Conservation (phyloP, 805 yeast species). For the Candida maesae region DNA sequence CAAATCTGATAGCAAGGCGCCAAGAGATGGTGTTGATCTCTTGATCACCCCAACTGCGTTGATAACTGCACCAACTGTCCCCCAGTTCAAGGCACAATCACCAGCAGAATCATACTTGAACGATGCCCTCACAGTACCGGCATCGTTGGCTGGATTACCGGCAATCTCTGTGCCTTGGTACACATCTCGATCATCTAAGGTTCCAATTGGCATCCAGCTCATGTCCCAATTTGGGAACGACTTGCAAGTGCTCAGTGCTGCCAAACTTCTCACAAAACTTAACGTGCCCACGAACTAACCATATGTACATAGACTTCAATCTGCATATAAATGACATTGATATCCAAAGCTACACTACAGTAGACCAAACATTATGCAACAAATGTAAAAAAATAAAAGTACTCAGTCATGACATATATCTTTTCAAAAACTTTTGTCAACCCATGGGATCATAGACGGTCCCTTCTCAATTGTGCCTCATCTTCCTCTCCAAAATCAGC, state of each 20-base stretch:
- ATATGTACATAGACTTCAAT: too few species aligned
- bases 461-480: neutral
- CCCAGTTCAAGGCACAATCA: slow-evolving; percentile 40
- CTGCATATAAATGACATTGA: too few species aligned
- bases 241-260: slow-evolving; percentile 2
- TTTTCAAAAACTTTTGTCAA: too few species aligned
- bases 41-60: slow-evolving; percentile 72
- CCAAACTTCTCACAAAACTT: neutral
- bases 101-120: slow-evolving; percentile 66
- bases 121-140: slow-evolving; percentile 86
- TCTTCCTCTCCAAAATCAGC: too few species aligned
- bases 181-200: neutral
- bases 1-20: slow-evolving; percentile 21
- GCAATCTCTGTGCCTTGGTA: slow-evolving; percentile 70
- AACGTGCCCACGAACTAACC: neutral
- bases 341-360: too few species aligned
- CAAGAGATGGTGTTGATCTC: slow-evolving; percentile 55
- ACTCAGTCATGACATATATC: too few species aligned
- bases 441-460: too few species aligned
- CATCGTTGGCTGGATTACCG: slow-evolving; percentile 90
- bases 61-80: slow-evolving; percentile 49
- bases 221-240: slow-evolving; percentile 89
- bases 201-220: slow-evolving; percentile 68
- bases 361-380: too few species aligned
- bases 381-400: too few species aligned